Evolutionary conservation across 805 yeast genomes (phyloP), one percentile per base, ranked within the genome.

Genomic region (Nakazawaea sp.): DNA sequence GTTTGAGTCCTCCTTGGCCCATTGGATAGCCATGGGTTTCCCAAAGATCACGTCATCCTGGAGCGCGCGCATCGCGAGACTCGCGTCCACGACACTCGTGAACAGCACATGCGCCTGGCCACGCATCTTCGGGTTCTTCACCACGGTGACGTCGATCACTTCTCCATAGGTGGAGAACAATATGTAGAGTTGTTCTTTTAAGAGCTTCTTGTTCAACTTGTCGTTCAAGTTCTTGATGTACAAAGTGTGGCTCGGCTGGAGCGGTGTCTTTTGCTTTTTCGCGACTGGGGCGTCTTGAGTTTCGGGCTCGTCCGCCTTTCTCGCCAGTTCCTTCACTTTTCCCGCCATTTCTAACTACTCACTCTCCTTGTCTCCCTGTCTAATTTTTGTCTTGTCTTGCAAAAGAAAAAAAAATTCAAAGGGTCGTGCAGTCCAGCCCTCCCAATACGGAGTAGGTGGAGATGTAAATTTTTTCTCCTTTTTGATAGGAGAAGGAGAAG

Each of bases 61-160:
- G 10, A 76, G 49, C 4, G 68, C 55, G 27, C 65, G 60, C 43
- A 70, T 33, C 0, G 86, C 85, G 32, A 61, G 34, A 10, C 66
- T 60, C 0, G 88, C 78, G 30, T 69, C 72, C 16, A 66, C 67
- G 1, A 61, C 41, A 18, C 68, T 65, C 24, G 70, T 63, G 45
- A 78, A 65, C 1, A 72, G 59, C 2, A 81, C 54, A 60, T 80
- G 82, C 0, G 87, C 88, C 49, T 79, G 86, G 0, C 87, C 88
- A 39, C 84, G 61, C 45, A 66, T 56, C 40, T 61, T 66, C 9
- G 33, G 30, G 4, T 28, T 18, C 17, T 35, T 39, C 16, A 30
- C 17, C 5, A 38, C 63, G 63, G 26, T 55, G 9, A 83, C 63
- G 9, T 72, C 69, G 4, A 81, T 50, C 3, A 83, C 72, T 49